Evolutionary conservation across 345 rosid species (phyloP).

Genomic region (Lumnitzera racemosa): DNA sequence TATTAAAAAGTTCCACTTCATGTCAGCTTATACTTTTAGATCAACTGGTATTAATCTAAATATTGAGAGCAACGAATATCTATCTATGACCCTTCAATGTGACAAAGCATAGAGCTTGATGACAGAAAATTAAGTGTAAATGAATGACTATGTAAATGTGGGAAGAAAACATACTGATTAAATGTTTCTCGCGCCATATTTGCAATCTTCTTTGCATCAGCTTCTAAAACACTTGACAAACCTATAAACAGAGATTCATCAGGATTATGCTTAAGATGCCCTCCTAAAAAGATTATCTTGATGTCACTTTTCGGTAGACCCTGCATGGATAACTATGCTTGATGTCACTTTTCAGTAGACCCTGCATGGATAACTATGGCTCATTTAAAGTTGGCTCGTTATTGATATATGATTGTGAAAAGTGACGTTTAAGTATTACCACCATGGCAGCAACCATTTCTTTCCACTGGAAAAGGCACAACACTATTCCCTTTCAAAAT

Average conservation of each 20-base stretch:
- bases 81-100: not conserved
- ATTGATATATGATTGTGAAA: not conserved
- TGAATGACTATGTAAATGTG: not conserved
- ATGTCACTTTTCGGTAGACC: not conserved
- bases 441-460: constrained; percentile 23
- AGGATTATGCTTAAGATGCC: not conserved
- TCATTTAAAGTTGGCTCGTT: not conserved
- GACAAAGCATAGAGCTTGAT: not conserved
- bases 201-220: constrained; percentile 75
- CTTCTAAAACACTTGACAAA: constrained; percentile 47
- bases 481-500: constrained; percentile 9
- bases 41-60: no score
- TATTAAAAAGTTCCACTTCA: no score
- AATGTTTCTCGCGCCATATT: constrained; percentile 51
- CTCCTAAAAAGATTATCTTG: not conserved
- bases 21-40: no score
- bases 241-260: constrained; percentile 25
- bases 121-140: not conserved
- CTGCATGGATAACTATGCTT: not conserved
- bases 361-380: not conserved
- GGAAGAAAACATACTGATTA: constrained; percentile 35
- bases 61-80: no score
- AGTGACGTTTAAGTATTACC: not conserved
- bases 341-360: not conserved
- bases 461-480: constrained; percentile 18